These are phyloP conservation scores for Lentinula novae-zelandiae DNA, from an alignment of 1,284 basidiomycete species.

Conservation along the genomic window DNA sequence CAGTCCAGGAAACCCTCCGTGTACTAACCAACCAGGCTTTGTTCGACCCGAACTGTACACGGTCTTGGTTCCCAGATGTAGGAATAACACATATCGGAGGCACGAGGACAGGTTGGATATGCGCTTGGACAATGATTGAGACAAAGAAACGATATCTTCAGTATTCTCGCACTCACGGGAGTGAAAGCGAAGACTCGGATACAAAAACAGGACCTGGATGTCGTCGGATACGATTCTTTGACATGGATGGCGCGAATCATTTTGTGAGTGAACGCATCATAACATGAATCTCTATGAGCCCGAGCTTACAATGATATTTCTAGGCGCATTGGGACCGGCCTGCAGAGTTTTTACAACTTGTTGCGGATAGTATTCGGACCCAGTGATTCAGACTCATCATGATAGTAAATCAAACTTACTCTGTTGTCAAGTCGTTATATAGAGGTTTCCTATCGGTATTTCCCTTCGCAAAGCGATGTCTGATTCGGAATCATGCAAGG, in stretches of 20 bases:
- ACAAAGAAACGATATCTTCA: background rate
- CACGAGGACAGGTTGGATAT: constrained; percentile 4
- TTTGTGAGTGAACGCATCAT: background rate
- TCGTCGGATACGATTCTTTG: background rate
- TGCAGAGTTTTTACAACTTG: background rate
- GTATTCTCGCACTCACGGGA: background rate
- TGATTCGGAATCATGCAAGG: background rate
- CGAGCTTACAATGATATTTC: background rate
- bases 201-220: background rate
- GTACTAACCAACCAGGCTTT: constrained; percentile 2
- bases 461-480: background rate
- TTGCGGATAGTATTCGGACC: background rate
- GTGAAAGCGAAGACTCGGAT: background rate
- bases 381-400: background rate
- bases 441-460: background rate
- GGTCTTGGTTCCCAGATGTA: constrained; percentile 7
- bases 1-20: constrained; percentile 9
- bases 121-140: constrained; percentile 8
- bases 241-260: constrained; percentile 11
- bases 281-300: background rate
- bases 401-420: background rate
- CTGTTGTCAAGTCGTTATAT: background rate
- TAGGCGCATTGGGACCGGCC: background rate
- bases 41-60: background rate
- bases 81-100: constrained; percentile 3